phyloP scores from a whole-genome alignment of 768 basidiomycete species.

The Collybia mongolica region DNA sequence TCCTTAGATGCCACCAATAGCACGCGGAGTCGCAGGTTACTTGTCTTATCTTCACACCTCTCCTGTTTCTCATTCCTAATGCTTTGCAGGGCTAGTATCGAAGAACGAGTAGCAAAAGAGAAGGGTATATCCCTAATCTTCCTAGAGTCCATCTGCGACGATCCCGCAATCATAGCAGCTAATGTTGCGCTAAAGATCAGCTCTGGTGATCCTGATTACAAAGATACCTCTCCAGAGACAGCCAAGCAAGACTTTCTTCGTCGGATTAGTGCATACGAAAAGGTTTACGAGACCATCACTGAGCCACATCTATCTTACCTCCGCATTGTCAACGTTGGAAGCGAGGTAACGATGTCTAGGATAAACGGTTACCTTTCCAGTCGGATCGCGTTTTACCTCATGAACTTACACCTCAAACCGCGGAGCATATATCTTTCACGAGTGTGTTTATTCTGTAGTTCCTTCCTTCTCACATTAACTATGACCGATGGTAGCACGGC shows the following conservation, averaged over 20 bases:
- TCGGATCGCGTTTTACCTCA: slow-evolving; percentile 96
- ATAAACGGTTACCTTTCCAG: slow-evolving; percentile 96
- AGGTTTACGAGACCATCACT: slow-evolving; percentile 92
- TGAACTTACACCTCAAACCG: slow-evolving; percentile 97
- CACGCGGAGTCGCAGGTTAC: slow-evolving; percentile 69
- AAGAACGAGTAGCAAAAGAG: slow-evolving; percentile 81
- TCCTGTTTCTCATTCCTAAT: background rate
- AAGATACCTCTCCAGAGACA: slow-evolving; percentile 78
- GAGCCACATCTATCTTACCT: slow-evolving; percentile 90
- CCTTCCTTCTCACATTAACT: slow-evolving; percentile 5
- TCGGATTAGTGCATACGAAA: slow-evolving; percentile 91
- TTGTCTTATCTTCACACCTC: background rate
- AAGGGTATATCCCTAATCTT: slow-evolving; percentile 88
- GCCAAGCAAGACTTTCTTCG: slow-evolving; percentile 89
- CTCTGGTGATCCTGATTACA: slow-evolving; percentile 98
- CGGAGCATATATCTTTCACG: slow-evolving; percentile 95
- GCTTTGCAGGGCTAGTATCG: slow-evolving; percentile 69
- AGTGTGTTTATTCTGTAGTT: slow-evolving; percentile 42
- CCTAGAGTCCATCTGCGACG: slow-evolving; percentile 92
- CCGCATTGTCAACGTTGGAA: slow-evolving; percentile 91
- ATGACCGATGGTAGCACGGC: slow-evolving; percentile 67
- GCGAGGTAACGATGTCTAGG: slow-evolving; percentile 78
- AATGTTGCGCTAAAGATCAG: slow-evolving; percentile 96
- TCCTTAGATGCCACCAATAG: slow-evolving; percentile 92
- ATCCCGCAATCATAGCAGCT: slow-evolving; percentile 90